Evolutionary conservation across 192 early-diverging fungal genomes (phyloP), one percentile per base, ranked within the genome.

Genomic region (Linnemannia hyalina): DNA sequence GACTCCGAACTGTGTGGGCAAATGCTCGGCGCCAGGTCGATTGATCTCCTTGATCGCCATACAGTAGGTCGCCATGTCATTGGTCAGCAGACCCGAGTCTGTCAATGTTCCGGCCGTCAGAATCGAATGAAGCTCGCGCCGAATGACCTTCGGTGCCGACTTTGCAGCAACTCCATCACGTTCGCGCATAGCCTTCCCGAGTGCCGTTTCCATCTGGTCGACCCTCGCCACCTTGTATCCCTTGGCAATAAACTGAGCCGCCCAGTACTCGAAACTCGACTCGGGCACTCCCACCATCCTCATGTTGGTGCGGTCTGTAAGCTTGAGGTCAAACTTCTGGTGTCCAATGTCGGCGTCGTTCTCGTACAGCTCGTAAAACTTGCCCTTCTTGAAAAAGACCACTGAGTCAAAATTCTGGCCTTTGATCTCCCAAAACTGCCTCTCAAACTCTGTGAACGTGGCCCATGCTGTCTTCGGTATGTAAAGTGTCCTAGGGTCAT

Each of bases 391-490:
- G 92, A 99, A 99, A 83, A 99, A 99, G 20, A 99, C 98, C 23
- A 92, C 76, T 76, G 90, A 90, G 85, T 99, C 97, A 95, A 97
- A 99, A 74, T 97, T 93, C 78, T 95, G 91, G 77, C 89, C 88
- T 88, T 99, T 99, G 85, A 99, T 97, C 90, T 98, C 96, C 99
- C 99, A 99, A 88, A 96, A 99, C 89, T 99, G 99, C 55, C 93
- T 91, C 91, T 99, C 99, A 88, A 99, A 99, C 15, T 96, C 93
- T 26, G 97, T 97, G 74, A 99, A 98, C 10, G 92, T 89, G 40
- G 91, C 88, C 97, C 97, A 98, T 5, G 97, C 96, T 18, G 79
- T 77, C 32, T 73, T 42, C 0, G 99, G 98, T 41, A 99, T 94
- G 69, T 89, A 90, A 18, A 99, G 91, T 23, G 99, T 98, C 40